Evolutionary conservation across 2,329 filamentous ascomycete species (phyloP).

Genomic region (Ceratocystiopsis sp.): DNA sequence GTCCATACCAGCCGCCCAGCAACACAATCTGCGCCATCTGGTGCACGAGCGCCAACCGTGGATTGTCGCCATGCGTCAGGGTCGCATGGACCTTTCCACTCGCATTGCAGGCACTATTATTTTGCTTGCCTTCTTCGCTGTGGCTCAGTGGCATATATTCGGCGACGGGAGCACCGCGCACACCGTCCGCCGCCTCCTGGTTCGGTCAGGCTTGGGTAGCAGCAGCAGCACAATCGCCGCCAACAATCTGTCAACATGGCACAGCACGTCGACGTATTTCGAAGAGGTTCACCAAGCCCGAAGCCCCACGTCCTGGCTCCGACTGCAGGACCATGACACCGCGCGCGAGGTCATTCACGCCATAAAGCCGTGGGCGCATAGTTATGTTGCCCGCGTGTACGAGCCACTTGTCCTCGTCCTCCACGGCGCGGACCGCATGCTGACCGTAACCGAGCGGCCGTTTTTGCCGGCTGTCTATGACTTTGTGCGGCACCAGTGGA

Average conservation of each 20-base stretch:
- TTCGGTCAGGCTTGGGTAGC: not conserved
- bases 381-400: constrained; percentile 57
- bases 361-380: constrained; percentile 53
- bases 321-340: constrained; percentile 62
- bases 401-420: constrained; percentile 59
- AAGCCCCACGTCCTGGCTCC: constrained; percentile 61
- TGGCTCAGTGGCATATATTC: constrained; percentile 65
- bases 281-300: constrained; percentile 55
- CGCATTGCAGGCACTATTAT: constrained; percentile 59
- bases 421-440: constrained; percentile 48
- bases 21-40: too few relatives aligned
- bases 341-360: constrained; percentile 61
- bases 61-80: constrained; percentile 43
- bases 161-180: constrained; percentile 33
- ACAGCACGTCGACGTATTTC: constrained; percentile 24
- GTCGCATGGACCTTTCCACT: constrained; percentile 51
- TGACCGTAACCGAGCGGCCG: constrained; percentile 28
- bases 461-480: constrained; percentile 47
- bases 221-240: not conserved
- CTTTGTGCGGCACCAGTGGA: constrained; percentile 43
- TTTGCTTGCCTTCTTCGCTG: constrained; percentile 53
- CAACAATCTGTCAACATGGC: constrained; percentile 11
- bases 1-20: not conserved
- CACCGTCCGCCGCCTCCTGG: constrained; percentile 19
- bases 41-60: constrained; percentile 28